Evolutionary conservation across 2,329 filamentous ascomycete species (phyloP), one percentile per base, ranked within the genome.

Genomic region (Exophiala viscosa): DNA sequence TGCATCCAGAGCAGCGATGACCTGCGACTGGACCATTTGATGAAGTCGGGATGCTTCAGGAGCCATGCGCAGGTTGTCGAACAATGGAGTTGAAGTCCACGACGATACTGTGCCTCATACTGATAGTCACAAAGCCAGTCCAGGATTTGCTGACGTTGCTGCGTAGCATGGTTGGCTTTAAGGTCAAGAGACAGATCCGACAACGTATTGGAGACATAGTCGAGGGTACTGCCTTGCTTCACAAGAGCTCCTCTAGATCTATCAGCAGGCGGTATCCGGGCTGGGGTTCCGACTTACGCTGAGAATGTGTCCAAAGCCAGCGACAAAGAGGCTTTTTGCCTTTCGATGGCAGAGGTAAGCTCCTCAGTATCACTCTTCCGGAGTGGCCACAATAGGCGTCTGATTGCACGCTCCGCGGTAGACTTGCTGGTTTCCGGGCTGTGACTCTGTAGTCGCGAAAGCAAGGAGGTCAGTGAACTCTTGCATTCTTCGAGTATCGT

Each of bases 1-100:
- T 56, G 52, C 49, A 58, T 52, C 56, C 56, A 58, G 3, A 58
- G 41, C 11, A 53, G 39, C 18, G 56, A 56, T 23, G 51, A 53
- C 28, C 53, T 45, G 8, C 35, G 31, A 28, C 48, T 38, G 13
- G 42, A 45, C 56, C 56, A 58, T 17, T 49, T 32, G 17, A 47
- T 20, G 35, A 56, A 56, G 11, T 42, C 42, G 17, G 45, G 49
- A 20, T 58, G 32, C 10, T 53, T 4, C 15, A 55, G 39, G 7
- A 58, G 39, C 56, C 56, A 58, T 11, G 17, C 20, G 35, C 52
- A 56, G 6, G 56, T 58, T 18, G 53, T 31, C 2, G 28, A 45
- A 40, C 56, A 58, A 36, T 58, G 46, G 9, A 58, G 36, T n/a
- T 54, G 52, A 17, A 39, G 48, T 2, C 31, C 53, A 3, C 52